Evolutionary conservation across 176 grass and related monocot species (phyloP), one percentile per base, ranked within the genome.

Genomic region (Cocos nucifera): DNA sequence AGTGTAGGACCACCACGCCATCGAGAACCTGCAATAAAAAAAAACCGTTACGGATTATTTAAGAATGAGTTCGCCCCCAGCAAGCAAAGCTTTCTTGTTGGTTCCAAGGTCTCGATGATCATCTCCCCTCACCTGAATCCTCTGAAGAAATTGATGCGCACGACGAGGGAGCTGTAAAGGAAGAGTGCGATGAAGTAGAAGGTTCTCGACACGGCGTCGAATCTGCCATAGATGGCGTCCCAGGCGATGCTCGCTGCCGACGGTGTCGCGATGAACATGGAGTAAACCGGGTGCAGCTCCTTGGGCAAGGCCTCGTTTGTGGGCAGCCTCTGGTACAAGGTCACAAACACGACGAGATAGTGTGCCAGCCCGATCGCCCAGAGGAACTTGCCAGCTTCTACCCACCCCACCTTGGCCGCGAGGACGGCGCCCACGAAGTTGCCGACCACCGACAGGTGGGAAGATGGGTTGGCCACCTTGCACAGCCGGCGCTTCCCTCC

Each of bases 1-100:
- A 32, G 92, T 97, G 75, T 97, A 97, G 4, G 92, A 97, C 92
- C 87, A 97, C 92, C 92, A 97, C 22, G 92, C 92, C 24, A 97
- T 63, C 32, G 92, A 97, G 73, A 97, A 97, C 77, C 91, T 95
- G 56, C 8, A 17, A 6, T n/a, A 35, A 35, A 9, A 35, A 21
- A 21, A 21, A 35, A 35, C 6, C 30, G 30, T 35, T 5, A 9
- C 8, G 32, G 8, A 35, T 35, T 21, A 10, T 35, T 2, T 35
- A 2, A 28, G 32, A 35, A 35, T 35, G 35, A 44, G 35, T 10
- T 6, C 1, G 21, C 23, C 8, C 32, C 8, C 32, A 10, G 32
- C 32, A 35, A 35, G 32, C 32, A 35, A 35, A 9, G 26, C 26
- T 27, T 27, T 27, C 26, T 27, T 4, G 26, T 25, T 4, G 0